These are phyloP conservation scores for Lizonia empirigonia DNA, from an alignment of 2,329 filamentous ascomycete genomes.

Conservation along the genomic window DNA sequence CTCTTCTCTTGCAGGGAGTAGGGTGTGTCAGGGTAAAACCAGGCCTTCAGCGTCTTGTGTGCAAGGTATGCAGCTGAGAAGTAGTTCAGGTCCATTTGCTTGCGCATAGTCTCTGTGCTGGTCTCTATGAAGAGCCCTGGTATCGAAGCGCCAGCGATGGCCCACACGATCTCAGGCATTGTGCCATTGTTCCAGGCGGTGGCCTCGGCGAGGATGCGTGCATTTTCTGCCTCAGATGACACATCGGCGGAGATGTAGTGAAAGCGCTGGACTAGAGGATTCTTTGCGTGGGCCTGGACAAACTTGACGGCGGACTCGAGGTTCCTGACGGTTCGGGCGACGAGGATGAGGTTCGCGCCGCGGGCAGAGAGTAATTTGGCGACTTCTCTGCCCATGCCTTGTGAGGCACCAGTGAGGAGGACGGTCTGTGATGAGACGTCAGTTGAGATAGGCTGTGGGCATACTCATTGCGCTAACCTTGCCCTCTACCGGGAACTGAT, in stretches of 20 bases:
- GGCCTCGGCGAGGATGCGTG: slow-evolving; percentile 71
- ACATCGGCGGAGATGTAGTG: slow-evolving; percentile 85
- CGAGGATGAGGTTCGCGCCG: slow-evolving; percentile 85
- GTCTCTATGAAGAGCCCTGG: slow-evolving; percentile 81
- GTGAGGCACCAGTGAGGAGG: slow-evolving; percentile 87
- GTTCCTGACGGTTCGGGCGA: slow-evolving; percentile 77
- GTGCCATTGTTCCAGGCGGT: slow-evolving; percentile 76
- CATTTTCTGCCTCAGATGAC: slow-evolving; percentile 70
- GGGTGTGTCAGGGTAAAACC: slow-evolving; percentile 62
- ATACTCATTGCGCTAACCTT: slow-evolving; percentile 60
- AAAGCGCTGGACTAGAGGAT: slow-evolving; percentile 74
- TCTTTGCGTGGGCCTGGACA: slow-evolving; percentile 70
- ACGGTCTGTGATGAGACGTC: slow-evolving; percentile 67
- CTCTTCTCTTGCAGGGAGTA: slow-evolving; percentile 42
- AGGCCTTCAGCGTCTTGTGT: slow-evolving; percentile 75
- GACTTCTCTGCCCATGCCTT: slow-evolving; percentile 84
- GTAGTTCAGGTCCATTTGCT: slow-evolving; percentile 92
- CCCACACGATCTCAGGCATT: slow-evolving; percentile 87
- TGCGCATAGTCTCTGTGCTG: slow-evolving; percentile 67
- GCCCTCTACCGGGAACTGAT: slow-evolving; percentile 83
- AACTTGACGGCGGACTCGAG: slow-evolving; percentile 72
- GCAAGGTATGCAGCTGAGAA: slow-evolving; percentile 86
- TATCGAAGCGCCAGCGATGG: slow-evolving; percentile 75
- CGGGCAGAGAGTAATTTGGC: slow-evolving; percentile 77
- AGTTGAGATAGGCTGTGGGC: neutral